Conservation (phyloP, 2,329 filamentous ascomycete species). For the Chrysosphaeria jannelii region DNA sequence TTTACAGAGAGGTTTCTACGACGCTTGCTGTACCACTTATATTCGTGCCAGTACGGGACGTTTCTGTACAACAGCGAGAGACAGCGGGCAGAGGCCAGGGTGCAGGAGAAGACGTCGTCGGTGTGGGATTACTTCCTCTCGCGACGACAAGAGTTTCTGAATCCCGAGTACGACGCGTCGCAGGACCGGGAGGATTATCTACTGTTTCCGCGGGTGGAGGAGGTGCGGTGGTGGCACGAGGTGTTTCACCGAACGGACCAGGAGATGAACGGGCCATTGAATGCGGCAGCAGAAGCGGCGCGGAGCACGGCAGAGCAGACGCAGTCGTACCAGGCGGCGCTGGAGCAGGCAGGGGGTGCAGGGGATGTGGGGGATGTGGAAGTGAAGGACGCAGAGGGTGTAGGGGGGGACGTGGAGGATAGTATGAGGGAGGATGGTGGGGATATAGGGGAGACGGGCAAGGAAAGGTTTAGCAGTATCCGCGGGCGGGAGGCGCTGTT, state of each 20-base stretch:
- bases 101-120: slow-evolving; percentile 44
- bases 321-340: slow-evolving; percentile 7
- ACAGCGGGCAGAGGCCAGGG: slow-evolving; percentile 40
- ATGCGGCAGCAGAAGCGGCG: slow-evolving; percentile 11
- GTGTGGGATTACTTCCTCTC: slow-evolving; percentile 93
- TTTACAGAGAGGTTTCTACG: slow-evolving; percentile 86
- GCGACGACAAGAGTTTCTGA: slow-evolving; percentile 51
- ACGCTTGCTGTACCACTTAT: slow-evolving; percentile 70
- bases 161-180: slow-evolving; percentile 42
- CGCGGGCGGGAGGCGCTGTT: slow-evolving; percentile 3
- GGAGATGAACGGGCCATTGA: slow-evolving; percentile 61
- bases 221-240: slow-evolving; percentile 85
- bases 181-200: slow-evolving; percentile 66
- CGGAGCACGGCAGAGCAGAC: slow-evolving; percentile 16
- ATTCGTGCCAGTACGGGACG: slow-evolving; percentile 89
- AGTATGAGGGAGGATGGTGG: too few species aligned
- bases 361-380: slow-evolving; percentile 10
- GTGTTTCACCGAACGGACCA: slow-evolving; percentile 60
- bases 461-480: too few species aligned
- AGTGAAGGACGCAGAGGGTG: slow-evolving; percentile 9
- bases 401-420: background rate
- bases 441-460: too few species aligned
- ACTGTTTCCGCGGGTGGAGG: slow-evolving; percentile 44
- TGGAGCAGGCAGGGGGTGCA: slow-evolving; percentile 1
- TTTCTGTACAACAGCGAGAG: slow-evolving; percentile 92